phyloP scores from a whole-genome alignment of 345 rosid genomes.

The Firmiana major region DNA sequence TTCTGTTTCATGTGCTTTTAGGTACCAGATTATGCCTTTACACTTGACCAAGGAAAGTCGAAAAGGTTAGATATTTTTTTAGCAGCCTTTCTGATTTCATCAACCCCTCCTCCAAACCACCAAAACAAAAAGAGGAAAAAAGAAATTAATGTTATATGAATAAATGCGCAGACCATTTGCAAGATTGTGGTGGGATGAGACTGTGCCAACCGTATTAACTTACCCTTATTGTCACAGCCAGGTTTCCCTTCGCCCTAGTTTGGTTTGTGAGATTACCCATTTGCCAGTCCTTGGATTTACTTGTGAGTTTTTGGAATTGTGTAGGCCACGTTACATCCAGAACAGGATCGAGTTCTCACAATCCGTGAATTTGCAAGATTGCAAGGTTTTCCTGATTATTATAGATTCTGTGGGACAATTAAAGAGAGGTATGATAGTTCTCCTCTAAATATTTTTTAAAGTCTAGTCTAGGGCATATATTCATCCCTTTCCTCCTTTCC shows the following conservation, averaged over 20 bases:
- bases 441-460: not conserved
- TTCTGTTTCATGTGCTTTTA: conserved; percentile 24
- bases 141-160: not conserved
- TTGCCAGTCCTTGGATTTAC: conserved; percentile 3
- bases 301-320: conserved; percentile 22
- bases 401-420: conserved; percentile 69
- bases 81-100: not conserved
- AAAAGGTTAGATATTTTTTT: conserved; percentile 53
- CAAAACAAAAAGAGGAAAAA: not conserved
- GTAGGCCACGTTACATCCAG: conserved; percentile 77
- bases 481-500: not conserved
- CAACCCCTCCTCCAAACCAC: not conserved
- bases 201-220: conserved; percentile 77
- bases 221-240: conserved; percentile 54
- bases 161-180: conserved; percentile 62
- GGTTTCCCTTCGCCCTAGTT: conserved; percentile 38
- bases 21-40: conserved; percentile 74
- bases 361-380: conserved; percentile 84
- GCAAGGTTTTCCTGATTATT: conserved; percentile 98
- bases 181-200: conserved; percentile 97
- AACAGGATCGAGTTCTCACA: conserved; percentile 90
- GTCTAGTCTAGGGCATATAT: not conserved
- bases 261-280: conserved; percentile 7
- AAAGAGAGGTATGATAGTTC: conserved; percentile 51
- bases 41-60: conserved; percentile 71